Conservation (phyloP, 2,329 filamentous ascomycete genomes). For the Arthrobotrys entomopaga region DNA sequence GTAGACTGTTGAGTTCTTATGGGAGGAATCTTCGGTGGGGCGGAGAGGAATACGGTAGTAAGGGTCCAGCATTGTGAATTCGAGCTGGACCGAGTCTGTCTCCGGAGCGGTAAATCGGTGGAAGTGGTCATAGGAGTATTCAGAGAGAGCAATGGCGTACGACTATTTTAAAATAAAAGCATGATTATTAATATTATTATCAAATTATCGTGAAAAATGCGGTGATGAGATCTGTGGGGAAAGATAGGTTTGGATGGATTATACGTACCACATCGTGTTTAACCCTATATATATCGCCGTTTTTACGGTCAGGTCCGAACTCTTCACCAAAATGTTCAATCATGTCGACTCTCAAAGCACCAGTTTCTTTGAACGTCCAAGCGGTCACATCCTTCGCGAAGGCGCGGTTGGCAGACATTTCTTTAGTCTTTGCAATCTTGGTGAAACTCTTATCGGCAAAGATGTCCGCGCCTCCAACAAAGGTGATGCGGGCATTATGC, state of each 20-base stretch:
- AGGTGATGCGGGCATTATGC: slow-evolving; percentile 88
- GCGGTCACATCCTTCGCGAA: slow-evolving; percentile 86
- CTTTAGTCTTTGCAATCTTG: slow-evolving; percentile 73
- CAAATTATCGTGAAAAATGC: not conserved
- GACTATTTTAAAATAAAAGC: slow-evolving; percentile 67
- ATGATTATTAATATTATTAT: not conserved
- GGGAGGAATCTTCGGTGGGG: slow-evolving; percentile 66
- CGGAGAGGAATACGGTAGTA: slow-evolving; percentile 86
- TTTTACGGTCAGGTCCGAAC: slow-evolving; percentile 64
- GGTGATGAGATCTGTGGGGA: not conserved
- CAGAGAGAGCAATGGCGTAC: slow-evolving; percentile 88
- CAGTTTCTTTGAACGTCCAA: slow-evolving; percentile 97
- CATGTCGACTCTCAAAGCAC: slow-evolving; percentile 84
- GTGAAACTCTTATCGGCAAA: slow-evolving; percentile 90
- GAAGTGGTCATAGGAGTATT: slow-evolving; percentile 80
- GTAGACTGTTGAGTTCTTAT: slow-evolving; percentile 75
- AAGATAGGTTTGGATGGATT: not conserved
- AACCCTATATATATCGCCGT: slow-evolving; percentile 90
- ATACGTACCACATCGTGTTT: slow-evolving; percentile 93
- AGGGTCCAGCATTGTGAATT: slow-evolving; percentile 98
- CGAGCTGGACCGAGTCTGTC: slow-evolving; percentile 83
- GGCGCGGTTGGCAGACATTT: slow-evolving; percentile 78
- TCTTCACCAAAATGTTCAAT: slow-evolving; percentile 77
- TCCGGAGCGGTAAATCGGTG: slow-evolving; percentile 76
- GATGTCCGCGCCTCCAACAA: slow-evolving; percentile 86